These are phyloP conservation scores for Hypoxylon fragiforme DNA, from an alignment of 495 filamentous ascomycete species.

Conservation along the genomic window DNA sequence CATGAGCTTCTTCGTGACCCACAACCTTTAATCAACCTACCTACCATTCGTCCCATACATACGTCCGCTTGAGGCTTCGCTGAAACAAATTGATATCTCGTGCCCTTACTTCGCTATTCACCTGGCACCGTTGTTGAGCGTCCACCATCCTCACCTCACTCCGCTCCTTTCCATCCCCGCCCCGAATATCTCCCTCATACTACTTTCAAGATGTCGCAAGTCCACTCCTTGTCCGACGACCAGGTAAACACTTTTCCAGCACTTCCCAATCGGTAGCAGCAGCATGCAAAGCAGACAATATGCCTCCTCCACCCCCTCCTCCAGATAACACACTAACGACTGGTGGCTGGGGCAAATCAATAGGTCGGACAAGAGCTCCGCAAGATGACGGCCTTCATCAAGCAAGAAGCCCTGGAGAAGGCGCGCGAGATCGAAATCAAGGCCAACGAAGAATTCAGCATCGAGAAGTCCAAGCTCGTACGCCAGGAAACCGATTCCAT, in stretches of 20 bases:
- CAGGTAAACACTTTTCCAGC: slow-evolving; percentile 67
- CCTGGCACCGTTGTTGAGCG: slow-evolving; percentile 6
- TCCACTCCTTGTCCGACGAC: slow-evolving; percentile 94
- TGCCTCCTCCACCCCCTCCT: no score
- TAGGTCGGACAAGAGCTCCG: slow-evolving; percentile 93
- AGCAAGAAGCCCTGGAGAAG: slow-evolving; percentile 96
- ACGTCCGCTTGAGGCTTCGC: not conserved
- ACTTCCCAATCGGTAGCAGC: no score
- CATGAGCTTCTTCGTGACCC: slow-evolving; percentile 22
- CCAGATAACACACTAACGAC: slow-evolving; percentile 21
- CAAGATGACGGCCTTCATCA: slow-evolving; percentile 99
- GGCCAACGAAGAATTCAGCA: slow-evolving; percentile 96
- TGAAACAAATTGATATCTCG: slow-evolving; percentile 4
- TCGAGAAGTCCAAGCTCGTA: slow-evolving; percentile 97
- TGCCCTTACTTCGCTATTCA: not conserved
- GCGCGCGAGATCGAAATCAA: slow-evolving; percentile 95
- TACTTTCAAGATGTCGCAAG: slow-evolving; percentile 77
- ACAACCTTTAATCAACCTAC: slow-evolving; percentile 23
- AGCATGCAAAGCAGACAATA: no score
- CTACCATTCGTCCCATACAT: not conserved
- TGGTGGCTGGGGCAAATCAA: not conserved
- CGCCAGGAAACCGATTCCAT: slow-evolving; percentile 91
- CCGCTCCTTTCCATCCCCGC: slow-evolving; percentile 11
- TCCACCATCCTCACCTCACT: slow-evolving; percentile 9
- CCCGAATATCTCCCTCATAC: slow-evolving; percentile 29